Evolutionary conservation across 2,329 filamentous ascomycete species (phyloP).

Genomic region (Fusarium sp.): DNA sequence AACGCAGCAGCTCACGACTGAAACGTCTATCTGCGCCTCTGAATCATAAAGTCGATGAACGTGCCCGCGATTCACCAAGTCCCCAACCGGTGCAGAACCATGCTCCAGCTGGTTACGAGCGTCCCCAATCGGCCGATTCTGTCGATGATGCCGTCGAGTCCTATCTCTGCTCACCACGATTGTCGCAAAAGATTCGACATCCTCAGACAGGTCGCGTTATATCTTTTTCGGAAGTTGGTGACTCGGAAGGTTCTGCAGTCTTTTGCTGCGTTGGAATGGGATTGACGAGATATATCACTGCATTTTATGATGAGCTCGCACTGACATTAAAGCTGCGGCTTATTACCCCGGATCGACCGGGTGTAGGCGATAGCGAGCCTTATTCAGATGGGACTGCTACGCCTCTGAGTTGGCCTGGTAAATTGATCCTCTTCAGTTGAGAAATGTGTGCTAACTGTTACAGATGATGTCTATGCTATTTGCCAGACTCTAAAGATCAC

Average conservation of each 20-base stretch:
- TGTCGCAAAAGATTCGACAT: conserved; percentile 90
- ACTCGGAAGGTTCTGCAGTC: conserved; percentile 89
- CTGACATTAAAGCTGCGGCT: conserved; percentile 87
- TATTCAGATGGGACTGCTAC: conserved; percentile 86
- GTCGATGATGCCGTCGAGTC: conserved; percentile 88
- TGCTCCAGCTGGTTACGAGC: conserved; percentile 71
- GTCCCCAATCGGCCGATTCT: conserved; percentile 84
- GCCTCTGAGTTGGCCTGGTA: conserved; percentile 93
- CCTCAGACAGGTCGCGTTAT: conserved; percentile 89
- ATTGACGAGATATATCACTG: conserved; percentile 92
- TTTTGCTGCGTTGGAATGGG: conserved; percentile 99
- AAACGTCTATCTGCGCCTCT: conserved; percentile 68
- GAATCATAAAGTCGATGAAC: conserved; percentile 57
- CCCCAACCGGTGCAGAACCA: conserved; percentile 47
- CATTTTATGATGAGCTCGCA: conserved; percentile 97
- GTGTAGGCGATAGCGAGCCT: conserved; percentile 90
- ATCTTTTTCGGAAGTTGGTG: conserved; percentile 96
- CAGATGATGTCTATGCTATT: conserved; percentile 89
- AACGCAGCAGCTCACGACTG: conserved; percentile 69
- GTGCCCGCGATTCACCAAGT: conserved; percentile 43
- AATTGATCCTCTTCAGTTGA: conserved; percentile 48
- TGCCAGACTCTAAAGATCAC: conserved; percentile 92
- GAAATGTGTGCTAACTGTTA: neutral
- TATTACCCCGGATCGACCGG: conserved; percentile 93
- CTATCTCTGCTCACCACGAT: conserved; percentile 83